phyloP scores from a whole-genome alignment of 2,329 filamentous ascomycete genomes.

The Beauveria brongniartii region DNA sequence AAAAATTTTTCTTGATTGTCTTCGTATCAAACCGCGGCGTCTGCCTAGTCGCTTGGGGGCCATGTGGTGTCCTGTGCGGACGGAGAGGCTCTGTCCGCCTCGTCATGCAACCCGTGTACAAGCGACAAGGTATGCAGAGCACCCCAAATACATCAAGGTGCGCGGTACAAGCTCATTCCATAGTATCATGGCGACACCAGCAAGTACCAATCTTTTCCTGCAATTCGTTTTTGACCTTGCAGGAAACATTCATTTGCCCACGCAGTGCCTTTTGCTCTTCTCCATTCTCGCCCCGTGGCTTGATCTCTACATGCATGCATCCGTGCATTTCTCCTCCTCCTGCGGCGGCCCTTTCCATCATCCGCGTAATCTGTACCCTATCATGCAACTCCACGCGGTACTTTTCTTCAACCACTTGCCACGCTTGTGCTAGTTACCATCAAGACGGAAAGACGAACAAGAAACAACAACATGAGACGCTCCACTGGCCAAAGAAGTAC shows the following conservation, averaged over 20 bases:
- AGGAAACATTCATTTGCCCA: no score
- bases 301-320: constrained; percentile 4
- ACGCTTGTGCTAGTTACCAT: no score
- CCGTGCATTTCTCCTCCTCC: not conserved
- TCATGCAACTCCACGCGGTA: not conserved
- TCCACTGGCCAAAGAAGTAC: no score
- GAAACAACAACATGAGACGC: not conserved
- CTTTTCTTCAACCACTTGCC: not conserved
- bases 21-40: not conserved
- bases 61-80: not conserved
- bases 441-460: not conserved
- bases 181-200: no score
- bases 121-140: no score
- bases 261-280: not conserved
- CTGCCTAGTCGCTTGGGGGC: not conserved
- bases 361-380: not conserved
- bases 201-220: no score
- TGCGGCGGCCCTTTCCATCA: not conserved
- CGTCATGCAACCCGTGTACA: not conserved
- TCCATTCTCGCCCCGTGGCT: constrained; percentile 1
- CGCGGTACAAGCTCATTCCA: no score
- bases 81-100: not conserved
- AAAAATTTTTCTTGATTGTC: not conserved
- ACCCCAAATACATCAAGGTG: no score
- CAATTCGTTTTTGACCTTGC: not conserved